Conservation (phyloP, 2,329 filamentous ascomycete genomes). For the Phialemonium atrogriseum region DNA sequence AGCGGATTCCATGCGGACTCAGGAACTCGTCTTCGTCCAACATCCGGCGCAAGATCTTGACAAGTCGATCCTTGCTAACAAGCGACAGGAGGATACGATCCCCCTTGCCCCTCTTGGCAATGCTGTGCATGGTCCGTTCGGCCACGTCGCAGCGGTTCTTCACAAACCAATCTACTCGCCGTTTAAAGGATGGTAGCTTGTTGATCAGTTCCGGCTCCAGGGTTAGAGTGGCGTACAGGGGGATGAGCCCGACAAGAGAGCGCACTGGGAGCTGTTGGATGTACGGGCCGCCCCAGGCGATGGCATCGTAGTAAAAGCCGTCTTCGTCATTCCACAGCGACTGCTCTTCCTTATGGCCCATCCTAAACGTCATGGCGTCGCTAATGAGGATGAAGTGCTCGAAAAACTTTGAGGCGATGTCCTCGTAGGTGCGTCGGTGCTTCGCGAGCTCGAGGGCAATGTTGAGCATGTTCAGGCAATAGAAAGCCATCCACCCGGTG, state of each 20-base stretch:
- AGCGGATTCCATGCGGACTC: conserved; percentile 82
- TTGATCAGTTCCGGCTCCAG: conserved; percentile 91
- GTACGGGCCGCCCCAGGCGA: conserved; percentile 91
- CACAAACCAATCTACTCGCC: conserved; percentile 88
- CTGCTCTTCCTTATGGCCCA: conserved; percentile 60
- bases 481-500: conserved; percentile 98
- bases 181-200: conserved; percentile 86
- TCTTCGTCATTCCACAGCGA: conserved; percentile 96
- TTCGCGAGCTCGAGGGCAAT: conserved; percentile 93
- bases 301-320: conserved; percentile 97
- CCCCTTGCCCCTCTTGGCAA: conserved; percentile 82
- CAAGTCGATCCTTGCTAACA: conserved; percentile 85
- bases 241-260: conserved; percentile 88
- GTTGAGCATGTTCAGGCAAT: conserved; percentile 93
- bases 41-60: conserved; percentile 85
- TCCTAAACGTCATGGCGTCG: conserved; percentile 87
- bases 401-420: conserved; percentile 96
- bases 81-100: conserved; percentile 81
- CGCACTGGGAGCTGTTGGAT: conserved; percentile 86
- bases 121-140: conserved; percentile 90
- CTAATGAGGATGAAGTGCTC: conserved; percentile 98
- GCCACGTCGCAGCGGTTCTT: conserved; percentile 79
- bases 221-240: conserved; percentile 84
- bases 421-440: conserved; percentile 89
- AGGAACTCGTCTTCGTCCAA: conserved; percentile 91